Percentiles rank a stretch among this genome's conserved stretches.
Conservation (phyloP, 139 green algal genomes). For the Micractinium conductrix region DNA sequence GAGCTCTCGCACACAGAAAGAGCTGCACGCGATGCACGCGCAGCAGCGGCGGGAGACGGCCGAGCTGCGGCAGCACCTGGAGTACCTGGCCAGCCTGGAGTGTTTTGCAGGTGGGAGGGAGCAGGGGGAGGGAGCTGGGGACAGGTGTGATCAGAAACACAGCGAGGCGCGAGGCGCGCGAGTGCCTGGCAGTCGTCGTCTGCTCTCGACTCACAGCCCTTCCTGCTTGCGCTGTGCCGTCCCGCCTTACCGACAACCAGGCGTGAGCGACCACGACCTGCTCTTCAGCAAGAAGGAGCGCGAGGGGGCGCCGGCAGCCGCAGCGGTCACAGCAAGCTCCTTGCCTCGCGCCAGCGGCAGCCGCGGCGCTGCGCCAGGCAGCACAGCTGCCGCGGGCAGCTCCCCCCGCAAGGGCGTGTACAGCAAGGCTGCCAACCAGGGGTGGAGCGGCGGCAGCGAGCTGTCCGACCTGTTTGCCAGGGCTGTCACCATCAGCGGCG, state of each 20-base stretch:
- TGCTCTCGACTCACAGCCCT: too few species aligned
- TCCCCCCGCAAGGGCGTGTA: constrained; percentile 20
- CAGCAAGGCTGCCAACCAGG: constrained; percentile 21
- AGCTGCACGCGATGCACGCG: constrained; percentile 74
- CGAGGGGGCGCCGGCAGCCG: constrained; percentile 6
- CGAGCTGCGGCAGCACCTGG: constrained; percentile 61
- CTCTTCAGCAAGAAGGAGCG: constrained; percentile 71
- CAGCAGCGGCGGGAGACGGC: constrained; percentile 52
- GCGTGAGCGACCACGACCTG: constrained; percentile 85
- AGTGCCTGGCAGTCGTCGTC: too few species aligned
- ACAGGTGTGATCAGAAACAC: too few species aligned
- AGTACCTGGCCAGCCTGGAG: constrained; percentile 45
- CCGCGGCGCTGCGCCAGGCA: background rate
- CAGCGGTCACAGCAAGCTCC: background rate
- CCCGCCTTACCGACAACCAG: constrained; percentile 31
- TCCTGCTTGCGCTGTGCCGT: background rate
- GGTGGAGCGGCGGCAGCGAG: constrained; percentile 23
- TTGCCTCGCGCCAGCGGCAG: background rate
- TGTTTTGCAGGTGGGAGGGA: constrained; percentile 50
- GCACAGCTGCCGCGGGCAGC: background rate
- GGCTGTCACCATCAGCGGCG: background rate
- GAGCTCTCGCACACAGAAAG: constrained; percentile 67
- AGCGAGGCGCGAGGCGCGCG: too few species aligned
- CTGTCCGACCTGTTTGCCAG: constrained; percentile 32
- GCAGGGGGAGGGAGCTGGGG: too few species aligned